Evolutionary conservation across 2,329 filamentous ascomycete genomes (phyloP), one percentile per base, ranked within the genome.

Genomic region (Ascochyta lentis): DNA sequence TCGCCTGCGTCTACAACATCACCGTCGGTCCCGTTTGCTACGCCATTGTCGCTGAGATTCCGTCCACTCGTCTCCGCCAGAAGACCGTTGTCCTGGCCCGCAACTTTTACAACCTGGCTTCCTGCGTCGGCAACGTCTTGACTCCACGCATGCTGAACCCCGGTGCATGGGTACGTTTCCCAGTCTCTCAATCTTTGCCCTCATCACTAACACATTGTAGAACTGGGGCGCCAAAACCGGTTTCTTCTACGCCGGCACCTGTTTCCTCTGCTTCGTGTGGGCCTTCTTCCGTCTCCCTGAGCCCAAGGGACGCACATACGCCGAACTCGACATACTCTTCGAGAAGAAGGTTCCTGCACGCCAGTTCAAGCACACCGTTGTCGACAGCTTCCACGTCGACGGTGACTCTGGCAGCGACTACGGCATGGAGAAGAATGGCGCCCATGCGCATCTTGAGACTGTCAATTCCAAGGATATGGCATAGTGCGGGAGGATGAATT

Each of bases 11-110:
- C 69, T 97, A 96, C 77, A 91, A 96, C 74, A 81, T 92, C 48
- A 90, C 90, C 0, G 91, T 96, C 39, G 92, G 92, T 23, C 95
- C 92, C 0, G 91, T 96, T 9, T 92, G 90, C 76, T 96, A 96
- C 78, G 94, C 91, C 0, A 84, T 96, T 12, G 92, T 96, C 6
- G 86, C 90, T 1, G 92, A 96, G 74, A 78, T 96, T 31, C 92
- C 91, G 0, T 92, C 91, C 0, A 87, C 90, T 10, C 86, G 92
- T 12, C 83, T 97, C 37, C 90, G 94, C 71, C 92, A 95, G 78
- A 96, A 96, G 81, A 96, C 92, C 0, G 89, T 96, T 40, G 92
- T 95, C 3, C 82, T 96, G 3, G 92, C 90, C 1, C 87, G 92
- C 46, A 90, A 91, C 64, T 80, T 91, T 29, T 82, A 80, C 80